These are phyloP conservation scores for Agaricales sp. DNA, from an alignment of 1,284 basidiomycete species.

Conservation along the genomic window DNA sequence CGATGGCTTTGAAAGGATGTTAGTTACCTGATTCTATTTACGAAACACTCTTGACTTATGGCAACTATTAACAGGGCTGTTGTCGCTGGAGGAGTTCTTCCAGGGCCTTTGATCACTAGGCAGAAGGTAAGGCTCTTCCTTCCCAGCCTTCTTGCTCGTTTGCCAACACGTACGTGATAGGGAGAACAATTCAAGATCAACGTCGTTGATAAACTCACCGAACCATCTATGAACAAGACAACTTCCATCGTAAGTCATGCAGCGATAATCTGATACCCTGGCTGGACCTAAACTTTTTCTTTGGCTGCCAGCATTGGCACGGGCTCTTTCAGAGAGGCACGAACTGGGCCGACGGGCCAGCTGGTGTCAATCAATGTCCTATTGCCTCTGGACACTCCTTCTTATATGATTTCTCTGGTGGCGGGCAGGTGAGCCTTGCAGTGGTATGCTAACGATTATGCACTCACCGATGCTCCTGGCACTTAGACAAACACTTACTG, in stretches of 20 bases:
- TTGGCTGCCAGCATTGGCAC: slow-evolving; percentile 45
- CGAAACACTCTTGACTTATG: background rate
- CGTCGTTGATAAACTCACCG: slow-evolving; percentile 17
- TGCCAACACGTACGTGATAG: slow-evolving; percentile 7
- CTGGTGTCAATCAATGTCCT: slow-evolving; percentile 34
- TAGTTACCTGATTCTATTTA: background rate
- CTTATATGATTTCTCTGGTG: slow-evolving; percentile 21
- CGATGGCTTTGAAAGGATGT: background rate
- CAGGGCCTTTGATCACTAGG: slow-evolving; percentile 8
- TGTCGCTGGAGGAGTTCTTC: slow-evolving; percentile 6
- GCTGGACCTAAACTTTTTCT: background rate
- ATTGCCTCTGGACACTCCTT: slow-evolving; percentile 24
- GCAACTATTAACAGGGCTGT: background rate
- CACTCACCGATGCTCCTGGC: background rate
- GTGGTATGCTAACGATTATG: background rate
- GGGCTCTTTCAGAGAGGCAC: slow-evolving; percentile 30
- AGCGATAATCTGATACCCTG: background rate
- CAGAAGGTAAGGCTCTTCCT: slow-evolving; percentile 8
- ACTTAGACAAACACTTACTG: slow-evolving; percentile 22
- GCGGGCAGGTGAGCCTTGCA: slow-evolving; percentile 17
- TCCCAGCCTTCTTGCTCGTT: background rate
- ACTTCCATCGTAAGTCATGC: slow-evolving; percentile 19
- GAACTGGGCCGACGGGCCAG: slow-evolving; percentile 28
- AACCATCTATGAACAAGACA: slow-evolving; percentile 17
- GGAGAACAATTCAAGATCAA: slow-evolving; percentile 17